Base-by-base conservation (phyloP, 352 stramenopile species). In the Pythium scleroteichum region DNA sequence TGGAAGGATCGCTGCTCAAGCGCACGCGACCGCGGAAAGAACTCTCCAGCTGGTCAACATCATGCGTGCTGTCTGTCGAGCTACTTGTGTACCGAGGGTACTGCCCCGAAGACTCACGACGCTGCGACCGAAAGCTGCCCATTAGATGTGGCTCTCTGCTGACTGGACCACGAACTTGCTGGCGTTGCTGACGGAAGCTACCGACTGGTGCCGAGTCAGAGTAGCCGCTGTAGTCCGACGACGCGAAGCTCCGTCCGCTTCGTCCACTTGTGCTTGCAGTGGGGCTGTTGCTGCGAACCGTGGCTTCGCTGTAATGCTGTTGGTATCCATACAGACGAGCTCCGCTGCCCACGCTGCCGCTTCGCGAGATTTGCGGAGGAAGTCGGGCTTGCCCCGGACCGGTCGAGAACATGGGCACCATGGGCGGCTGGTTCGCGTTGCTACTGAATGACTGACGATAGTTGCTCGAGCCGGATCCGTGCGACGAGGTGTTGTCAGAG, bases 401-500 rank as follows among this genome's bases (percentile, higher is more conserved):
- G 46, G 46, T 24, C 46, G 23, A 27, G 46, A 27, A 27, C 46
- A 50, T 35, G 20, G 49, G 26, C 46, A 52, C 38, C 23, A 26
- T 46, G 10, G 42, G 29, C 16, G 35, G 33, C 5, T 35, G 29
- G 38, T 44, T 62, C 2, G 17, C 26, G 20, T 23, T 32, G 26
- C 27, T 49, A 27, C n/a, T 42, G 45, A 58, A 41, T 20, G 59
- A 66, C 50, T 52, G 46, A n/a, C 60, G 60, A 40, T 62, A 62
- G 26, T 45, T 59, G 53, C 46, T 58, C 2, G 44, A 52, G n/a
- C 53, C 60, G 7, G 60, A 68, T 4, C 52, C 53, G 2, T 62
- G 60, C 13, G 60, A 68, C 13, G 60, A 68, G 13, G 24, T 32
- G 32, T 62, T 52, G 33, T 68, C 60, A 32, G 60, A 68, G 33